Evolutionary conservation across 2,329 filamentous ascomycete species (phyloP), one percentile per base, ranked within the genome.

Genomic region (Daldinia eschscholtzii): DNA sequence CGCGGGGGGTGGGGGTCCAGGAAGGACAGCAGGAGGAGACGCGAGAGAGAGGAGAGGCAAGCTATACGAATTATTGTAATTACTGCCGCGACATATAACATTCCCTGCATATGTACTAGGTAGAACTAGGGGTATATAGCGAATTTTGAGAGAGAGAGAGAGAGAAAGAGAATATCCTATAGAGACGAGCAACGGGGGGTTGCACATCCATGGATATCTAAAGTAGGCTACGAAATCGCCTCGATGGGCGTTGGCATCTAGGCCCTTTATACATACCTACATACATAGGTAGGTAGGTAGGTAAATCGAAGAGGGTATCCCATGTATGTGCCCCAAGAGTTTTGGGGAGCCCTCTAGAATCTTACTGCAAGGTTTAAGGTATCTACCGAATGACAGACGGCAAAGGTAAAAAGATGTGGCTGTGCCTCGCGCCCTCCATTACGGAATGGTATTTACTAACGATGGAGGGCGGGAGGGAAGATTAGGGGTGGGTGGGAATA

Each of bases 1-100:
- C 55, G 69, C 66, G 69, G 69, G 66, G 69, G 58, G 66, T 69
- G 69, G 69, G 69, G 66, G 66, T 58, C 23, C 20, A 46, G 20
- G 10, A 18, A 52, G 13, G 15, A 30, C 42, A 28, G 35, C 42
- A 28, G 33, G 28, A 61, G 56, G 50, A 57, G 57, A 64, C 28
- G 57, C 23, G 57, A 50, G 35, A 46, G 20, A 41, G 53, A 6
- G 37, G 10, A 57, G 30, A 39, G 13, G 26, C 26, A n/a, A 18
- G 26, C 26, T 52, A 52, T 52, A 52, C 46, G 26, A 52, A 52
- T 18, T 6, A 7, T 33, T 52, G 26, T 52, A 33, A 52, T 52
- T 50, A 18, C 46, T 50, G 26, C 13, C 15, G 15, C 46, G 26
- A 28, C 46, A 30, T 30, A 30, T 50, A 2, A 13, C 15, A 18